Evolutionary conservation across 345 rosid species (phyloP).

Genomic region (Streptanthus diversifolius): DNA sequence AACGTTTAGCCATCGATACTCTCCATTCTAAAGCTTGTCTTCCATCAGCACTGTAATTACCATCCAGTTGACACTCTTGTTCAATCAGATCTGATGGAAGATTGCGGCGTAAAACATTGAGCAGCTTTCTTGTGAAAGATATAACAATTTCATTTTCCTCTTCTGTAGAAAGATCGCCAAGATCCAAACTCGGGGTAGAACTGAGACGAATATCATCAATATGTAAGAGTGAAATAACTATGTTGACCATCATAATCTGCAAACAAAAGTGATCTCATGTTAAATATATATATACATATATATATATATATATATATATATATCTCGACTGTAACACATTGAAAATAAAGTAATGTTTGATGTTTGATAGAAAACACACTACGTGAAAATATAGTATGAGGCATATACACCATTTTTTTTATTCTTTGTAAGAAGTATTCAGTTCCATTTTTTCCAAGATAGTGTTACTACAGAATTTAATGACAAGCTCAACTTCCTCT

Average conservation of each 20-base stretch:
- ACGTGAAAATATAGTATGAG: background rate
- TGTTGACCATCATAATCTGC: constrained; percentile 94
- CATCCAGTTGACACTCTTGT: constrained; percentile 55
- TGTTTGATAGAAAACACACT: background rate
- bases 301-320: constrained; percentile 2
- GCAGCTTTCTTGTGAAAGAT: constrained; percentile 70
- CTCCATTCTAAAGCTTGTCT: constrained; percentile 93
- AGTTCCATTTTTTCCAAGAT: constrained; percentile 1
- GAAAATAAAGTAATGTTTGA: background rate
- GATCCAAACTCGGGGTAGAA: constrained; percentile 47
- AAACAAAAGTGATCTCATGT: constrained; percentile 37
- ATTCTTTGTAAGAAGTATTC: background rate
- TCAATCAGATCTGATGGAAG: constrained; percentile 57
- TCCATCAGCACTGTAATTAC: constrained; percentile 47
- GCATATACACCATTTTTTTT: background rate
- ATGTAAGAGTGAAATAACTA: constrained; percentile 77
- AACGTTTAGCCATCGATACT: constrained; percentile 59
- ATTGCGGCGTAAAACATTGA: constrained; percentile 59
- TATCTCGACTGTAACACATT: background rate
- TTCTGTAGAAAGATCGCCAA: constrained; percentile 44
- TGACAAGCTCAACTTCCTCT: background rate
- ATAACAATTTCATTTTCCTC: constrained; percentile 68
- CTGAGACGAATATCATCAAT: constrained; percentile 75
- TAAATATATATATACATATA: constrained; percentile 10
- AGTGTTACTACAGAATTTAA: background rate